Evolutionary conservation across 345 rosid genomes (phyloP).

Genomic region (Melaleuca alternifolia): DNA sequence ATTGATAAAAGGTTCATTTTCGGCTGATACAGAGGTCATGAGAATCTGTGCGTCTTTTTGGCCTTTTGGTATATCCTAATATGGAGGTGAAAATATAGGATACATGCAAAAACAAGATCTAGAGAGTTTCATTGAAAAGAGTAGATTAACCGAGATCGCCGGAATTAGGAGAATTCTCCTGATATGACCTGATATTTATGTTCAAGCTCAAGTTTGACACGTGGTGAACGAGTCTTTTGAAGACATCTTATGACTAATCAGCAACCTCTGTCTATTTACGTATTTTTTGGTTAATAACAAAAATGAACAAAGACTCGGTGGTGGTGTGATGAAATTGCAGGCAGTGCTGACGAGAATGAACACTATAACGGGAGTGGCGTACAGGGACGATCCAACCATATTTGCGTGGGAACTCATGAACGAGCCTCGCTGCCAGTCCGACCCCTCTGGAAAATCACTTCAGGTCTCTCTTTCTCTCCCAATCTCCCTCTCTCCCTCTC

Average conservation of each 20-base stretch:
- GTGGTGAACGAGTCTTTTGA: neutral
- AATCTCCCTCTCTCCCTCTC: no score
- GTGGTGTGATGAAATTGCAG: conserved; percentile 15
- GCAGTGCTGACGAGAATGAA: conserved; percentile 58
- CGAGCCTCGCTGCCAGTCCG: conserved; percentile 51
- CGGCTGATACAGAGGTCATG: neutral
- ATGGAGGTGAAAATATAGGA: neutral
- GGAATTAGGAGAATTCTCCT: neutral
- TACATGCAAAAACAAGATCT: neutral
- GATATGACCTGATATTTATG: neutral
- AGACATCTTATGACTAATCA: neutral
- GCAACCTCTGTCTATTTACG: neutral
- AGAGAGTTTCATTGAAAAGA: neutral
- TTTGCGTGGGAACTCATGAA: conserved; percentile 95
- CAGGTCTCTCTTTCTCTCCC: conserved; percentile 24
- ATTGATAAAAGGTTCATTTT: neutral
- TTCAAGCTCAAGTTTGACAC: neutral
- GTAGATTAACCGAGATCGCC: neutral
- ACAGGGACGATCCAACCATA: conserved; percentile 69
- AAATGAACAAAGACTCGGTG: neutral
- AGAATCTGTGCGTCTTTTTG: neutral
- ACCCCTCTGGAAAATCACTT: conserved; percentile 36
- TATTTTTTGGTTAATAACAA: neutral
- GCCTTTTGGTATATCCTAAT: neutral
- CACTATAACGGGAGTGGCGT: conserved; percentile 49